Percentiles rank a stretch among this genome's conserved stretches.
phyloP scores from a whole-genome alignment of 169 alveolate species.

The Eimeria sp. region DNA sequence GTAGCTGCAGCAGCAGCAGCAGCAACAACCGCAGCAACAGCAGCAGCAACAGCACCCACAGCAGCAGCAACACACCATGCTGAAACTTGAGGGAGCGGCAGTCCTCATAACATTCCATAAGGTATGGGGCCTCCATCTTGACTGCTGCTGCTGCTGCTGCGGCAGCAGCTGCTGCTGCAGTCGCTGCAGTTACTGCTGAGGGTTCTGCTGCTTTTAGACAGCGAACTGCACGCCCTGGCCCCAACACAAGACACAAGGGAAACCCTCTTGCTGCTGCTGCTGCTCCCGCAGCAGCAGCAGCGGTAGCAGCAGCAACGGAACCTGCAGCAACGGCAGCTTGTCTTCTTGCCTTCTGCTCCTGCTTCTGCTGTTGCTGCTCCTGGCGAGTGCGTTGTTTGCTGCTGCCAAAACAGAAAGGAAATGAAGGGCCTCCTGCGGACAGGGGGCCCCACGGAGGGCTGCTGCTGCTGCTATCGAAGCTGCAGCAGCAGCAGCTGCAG shows the following conservation, averaged over 20 bases:
- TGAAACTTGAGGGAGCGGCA: conserved; percentile 70
- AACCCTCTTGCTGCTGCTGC: background rate
- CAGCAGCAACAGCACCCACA: background rate
- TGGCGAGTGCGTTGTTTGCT: background rate
- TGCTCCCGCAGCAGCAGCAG: too few relatives aligned
- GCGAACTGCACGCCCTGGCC: background rate
- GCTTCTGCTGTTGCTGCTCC: conserved; percentile 53
- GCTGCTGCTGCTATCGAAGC: conserved; percentile 12
- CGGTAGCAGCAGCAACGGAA: too few relatives aligned
- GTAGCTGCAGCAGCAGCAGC: conserved; percentile 13
- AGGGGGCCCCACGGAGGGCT: conserved; percentile 54
- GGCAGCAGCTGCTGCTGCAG: conserved; percentile 1
- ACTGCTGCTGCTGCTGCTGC: conserved; percentile 20
- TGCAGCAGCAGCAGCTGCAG: conserved; percentile 34
- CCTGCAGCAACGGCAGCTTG: background rate
- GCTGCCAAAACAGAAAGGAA: background rate
- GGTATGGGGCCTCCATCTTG: conserved; percentile 43
- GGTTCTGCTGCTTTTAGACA: conserved; percentile 4
- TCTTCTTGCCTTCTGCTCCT: background rate
- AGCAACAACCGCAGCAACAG: conserved; percentile 1
- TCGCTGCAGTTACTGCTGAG: background rate
- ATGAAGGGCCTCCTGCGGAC: conserved; percentile 45
- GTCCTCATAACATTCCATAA: conserved; percentile 63
- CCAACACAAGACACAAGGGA: background rate
- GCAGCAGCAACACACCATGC: conserved; percentile 47